Conservation (phyloP, 306 rosid genomes). For the Ziziphus jujuba region DNA sequence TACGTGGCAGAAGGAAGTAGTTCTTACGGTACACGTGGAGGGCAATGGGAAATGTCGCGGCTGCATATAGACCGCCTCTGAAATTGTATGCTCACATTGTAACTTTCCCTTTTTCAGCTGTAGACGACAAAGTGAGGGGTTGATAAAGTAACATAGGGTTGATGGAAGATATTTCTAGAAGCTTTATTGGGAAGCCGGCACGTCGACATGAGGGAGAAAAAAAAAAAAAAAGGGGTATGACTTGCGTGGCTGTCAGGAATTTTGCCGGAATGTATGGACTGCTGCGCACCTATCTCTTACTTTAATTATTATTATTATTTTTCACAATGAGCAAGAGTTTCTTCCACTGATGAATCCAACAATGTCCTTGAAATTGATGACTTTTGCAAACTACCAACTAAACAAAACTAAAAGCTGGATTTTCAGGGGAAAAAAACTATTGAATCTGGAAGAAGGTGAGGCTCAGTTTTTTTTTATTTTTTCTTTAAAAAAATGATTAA, state of each 20-base stretch:
- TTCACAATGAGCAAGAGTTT: slow-evolving; percentile 10
- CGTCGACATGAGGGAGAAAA: not conserved
- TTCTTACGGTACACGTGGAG: slow-evolving; percentile 5
- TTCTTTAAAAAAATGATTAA: too few relatives aligned
- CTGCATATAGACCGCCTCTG: not conserved
- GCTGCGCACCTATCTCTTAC: not conserved
- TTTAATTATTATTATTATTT: too few relatives aligned
- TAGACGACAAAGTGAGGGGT: not conserved
- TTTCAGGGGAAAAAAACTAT: not conserved
- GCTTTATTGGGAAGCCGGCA: slow-evolving; percentile 3
- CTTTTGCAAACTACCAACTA: not conserved
- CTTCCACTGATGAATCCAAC: slow-evolving; percentile 31
- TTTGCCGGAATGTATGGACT: not conserved
- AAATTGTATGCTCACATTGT: too few relatives aligned
- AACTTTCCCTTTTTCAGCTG: not conserved
- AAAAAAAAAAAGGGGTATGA: too few relatives aligned
- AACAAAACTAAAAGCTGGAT: not conserved
- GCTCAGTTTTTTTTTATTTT: too few relatives aligned
- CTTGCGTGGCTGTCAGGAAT: slow-evolving; percentile 8
- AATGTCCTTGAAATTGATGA: slow-evolving; percentile 14
- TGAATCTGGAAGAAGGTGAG: not conserved
- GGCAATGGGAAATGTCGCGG: not conserved
- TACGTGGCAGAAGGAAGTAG: too few relatives aligned
- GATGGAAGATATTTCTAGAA: not conserved
- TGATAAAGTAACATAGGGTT: not conserved